Percentiles rank a stretch among this genome's conserved stretches.
Evolutionary conservation across 2,329 filamentous ascomycete genomes (phyloP).

Genomic region (Ophiostoma quercus): DNA sequence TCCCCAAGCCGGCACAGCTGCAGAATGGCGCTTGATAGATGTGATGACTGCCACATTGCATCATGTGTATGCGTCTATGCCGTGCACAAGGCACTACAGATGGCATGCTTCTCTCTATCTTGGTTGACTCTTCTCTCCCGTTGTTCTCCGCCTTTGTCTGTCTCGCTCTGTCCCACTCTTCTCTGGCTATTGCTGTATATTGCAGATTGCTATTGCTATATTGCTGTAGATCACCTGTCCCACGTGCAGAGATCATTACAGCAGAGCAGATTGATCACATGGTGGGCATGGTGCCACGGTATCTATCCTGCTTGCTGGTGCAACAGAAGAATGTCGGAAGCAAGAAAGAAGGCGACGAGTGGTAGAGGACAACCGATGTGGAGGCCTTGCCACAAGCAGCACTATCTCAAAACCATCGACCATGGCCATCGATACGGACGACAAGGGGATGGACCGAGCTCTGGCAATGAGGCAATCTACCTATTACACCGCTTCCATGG

Average conservation of each 20-base stretch:
- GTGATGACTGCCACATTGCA: neutral
- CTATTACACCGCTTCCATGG: neutral
- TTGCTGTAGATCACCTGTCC: neutral
- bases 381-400: too few species aligned
- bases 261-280: neutral
- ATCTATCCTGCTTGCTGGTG: neutral
- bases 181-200: neutral
- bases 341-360: neutral
- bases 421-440: neutral
- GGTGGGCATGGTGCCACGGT: neutral
- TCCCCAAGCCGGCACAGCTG: slow-evolving; percentile 34
- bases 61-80: neutral
- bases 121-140: neutral
- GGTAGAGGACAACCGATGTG: too few species aligned
- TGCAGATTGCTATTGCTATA: neutral
- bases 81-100: neutral
- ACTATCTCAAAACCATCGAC: too few species aligned
- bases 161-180: neutral
- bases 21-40: neutral
- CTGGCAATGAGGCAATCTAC: neutral
- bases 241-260: neutral
- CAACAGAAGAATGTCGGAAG: neutral
- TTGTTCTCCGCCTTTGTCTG: neutral
- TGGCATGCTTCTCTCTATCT: neutral
- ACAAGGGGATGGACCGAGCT: neutral